Evolutionary conservation across 2,329 filamentous ascomycete species (phyloP).

Genomic region (Nigrospora osmanthi): DNA sequence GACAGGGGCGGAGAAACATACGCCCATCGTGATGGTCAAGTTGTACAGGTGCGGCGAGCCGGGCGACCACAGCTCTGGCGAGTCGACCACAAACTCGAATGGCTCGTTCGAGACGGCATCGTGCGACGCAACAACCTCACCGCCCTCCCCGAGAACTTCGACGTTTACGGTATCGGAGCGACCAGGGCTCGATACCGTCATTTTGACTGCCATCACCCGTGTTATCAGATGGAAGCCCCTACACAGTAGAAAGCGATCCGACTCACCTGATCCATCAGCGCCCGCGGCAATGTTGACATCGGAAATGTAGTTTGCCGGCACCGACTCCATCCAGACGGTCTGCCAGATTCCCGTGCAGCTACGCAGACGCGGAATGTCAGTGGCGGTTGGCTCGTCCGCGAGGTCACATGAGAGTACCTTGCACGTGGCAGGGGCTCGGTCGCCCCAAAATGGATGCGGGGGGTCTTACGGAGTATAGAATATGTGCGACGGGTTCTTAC

Average conservation of each 20-base stretch:
- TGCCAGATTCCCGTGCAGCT: slow-evolving; percentile 69
- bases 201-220: slow-evolving; percentile 33
- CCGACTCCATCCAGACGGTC: slow-evolving; percentile 62
- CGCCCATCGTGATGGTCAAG: slow-evolving; percentile 39
- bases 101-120: slow-evolving; percentile 36
- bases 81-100: slow-evolving; percentile 47
- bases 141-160: slow-evolving; percentile 25
- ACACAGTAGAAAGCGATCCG: neutral
- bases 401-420: no score
- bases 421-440: no score
- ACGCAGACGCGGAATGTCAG: no score
- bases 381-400: no score
- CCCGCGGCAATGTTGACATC: slow-evolving; percentile 51
- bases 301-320: slow-evolving; percentile 47
- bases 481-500: slow-evolving; percentile 48
- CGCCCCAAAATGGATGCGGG: no score
- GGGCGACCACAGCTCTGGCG: slow-evolving; percentile 57
- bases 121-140: slow-evolving; percentile 32
- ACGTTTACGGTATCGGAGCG: slow-evolving; percentile 24
- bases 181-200: slow-evolving; percentile 42
- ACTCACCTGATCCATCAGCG: slow-evolving; percentile 42
- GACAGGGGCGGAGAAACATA: neutral
- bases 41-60: slow-evolving; percentile 56
- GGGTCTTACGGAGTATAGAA: slow-evolving; percentile 51
- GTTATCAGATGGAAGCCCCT: neutral